A percentile compares a stretch with the other conserved stretches of the same genome.
phyloP scores from a whole-genome alignment of 2,329 filamentous ascomycete genomes.

The Nothomitra cinnamomea region DNA sequence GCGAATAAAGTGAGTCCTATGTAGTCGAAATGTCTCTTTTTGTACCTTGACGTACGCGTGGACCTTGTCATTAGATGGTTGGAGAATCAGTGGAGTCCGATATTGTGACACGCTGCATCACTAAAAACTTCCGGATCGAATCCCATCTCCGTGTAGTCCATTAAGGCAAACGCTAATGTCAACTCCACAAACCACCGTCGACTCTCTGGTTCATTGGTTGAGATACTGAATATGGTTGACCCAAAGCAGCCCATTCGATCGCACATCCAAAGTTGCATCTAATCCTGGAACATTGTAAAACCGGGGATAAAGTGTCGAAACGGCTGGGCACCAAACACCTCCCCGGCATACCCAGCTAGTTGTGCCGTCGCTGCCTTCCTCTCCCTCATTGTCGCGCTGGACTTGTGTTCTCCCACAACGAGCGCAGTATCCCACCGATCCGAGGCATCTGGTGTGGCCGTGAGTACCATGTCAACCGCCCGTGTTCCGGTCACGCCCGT shows the following conservation, averaged over 20 bases:
- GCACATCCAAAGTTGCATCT: background rate
- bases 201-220: constrained; percentile 11
- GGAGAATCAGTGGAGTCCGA: background rate
- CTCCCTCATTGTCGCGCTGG: background rate
- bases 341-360: constrained; percentile 7
- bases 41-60: background rate
- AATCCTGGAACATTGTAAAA: background rate
- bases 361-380: background rate
- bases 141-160: background rate
- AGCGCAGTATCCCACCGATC: background rate
- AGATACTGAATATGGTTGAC: constrained; percentile 17
- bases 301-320: constrained; percentile 22
- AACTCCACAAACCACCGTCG: constrained; percentile 14
- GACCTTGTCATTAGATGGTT: background rate
- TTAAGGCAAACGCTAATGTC: constrained; percentile 5
- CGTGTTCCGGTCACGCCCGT: background rate
- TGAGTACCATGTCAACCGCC: background rate
- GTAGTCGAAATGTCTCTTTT: background rate
- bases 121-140: background rate
- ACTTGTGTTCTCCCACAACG: background rate
- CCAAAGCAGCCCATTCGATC: constrained; percentile 20
- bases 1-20: background rate
- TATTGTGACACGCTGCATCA: background rate
- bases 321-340: constrained; percentile 19
- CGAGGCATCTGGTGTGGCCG: background rate